Percentiles rank a stretch among this genome's conserved stretches.
Conservation (phyloP, 2,329 filamentous ascomycete genomes). For the Pleomassaria siparia region DNA sequence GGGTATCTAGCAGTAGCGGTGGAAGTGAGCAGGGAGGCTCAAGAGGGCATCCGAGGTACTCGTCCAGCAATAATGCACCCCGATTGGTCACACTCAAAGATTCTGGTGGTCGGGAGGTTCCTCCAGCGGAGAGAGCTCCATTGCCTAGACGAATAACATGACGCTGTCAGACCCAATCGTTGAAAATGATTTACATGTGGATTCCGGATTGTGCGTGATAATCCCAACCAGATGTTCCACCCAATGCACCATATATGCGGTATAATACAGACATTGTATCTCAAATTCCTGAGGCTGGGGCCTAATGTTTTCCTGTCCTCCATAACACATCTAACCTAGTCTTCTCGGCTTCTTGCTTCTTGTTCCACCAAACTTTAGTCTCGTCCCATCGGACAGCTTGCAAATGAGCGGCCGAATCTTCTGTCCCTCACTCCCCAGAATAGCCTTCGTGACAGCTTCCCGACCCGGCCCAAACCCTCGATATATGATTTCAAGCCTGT, state of each 20-base stretch:
- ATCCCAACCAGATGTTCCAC: no score
- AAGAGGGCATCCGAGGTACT: slow-evolving; percentile 34
- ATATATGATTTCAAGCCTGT: slow-evolving; percentile 75
- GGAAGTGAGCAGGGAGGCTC: slow-evolving; percentile 37
- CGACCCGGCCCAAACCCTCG: slow-evolving; percentile 84
- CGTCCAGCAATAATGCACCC: slow-evolving; percentile 34
- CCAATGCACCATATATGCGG: slow-evolving; percentile 12
- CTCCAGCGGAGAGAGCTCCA: slow-evolving; percentile 49
- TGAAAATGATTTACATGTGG: not conserved
- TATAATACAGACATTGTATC: slow-evolving; percentile 35
- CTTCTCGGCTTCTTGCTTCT: slow-evolving; percentile 83
- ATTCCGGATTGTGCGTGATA: no score
- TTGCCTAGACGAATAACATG: slow-evolving; percentile 42
- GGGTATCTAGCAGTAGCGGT: slow-evolving; percentile 31
- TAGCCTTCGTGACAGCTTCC: slow-evolving; percentile 85
- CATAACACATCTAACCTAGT: slow-evolving; percentile 57
- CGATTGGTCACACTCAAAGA: slow-evolving; percentile 42
- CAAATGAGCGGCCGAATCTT: slow-evolving; percentile 72
- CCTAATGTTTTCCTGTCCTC: not conserved
- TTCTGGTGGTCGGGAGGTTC: slow-evolving; percentile 45
- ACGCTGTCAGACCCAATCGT: slow-evolving; percentile 12
- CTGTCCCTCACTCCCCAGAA: slow-evolving; percentile 83
- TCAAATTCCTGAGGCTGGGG: no score
- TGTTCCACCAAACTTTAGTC: slow-evolving; percentile 93
- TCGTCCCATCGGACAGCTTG: slow-evolving; percentile 81